Evolutionary conservation across 768 basidiomycete species (phyloP), one percentile per base, ranked within the genome.

Genomic region (Leccinum truebloodii): DNA sequence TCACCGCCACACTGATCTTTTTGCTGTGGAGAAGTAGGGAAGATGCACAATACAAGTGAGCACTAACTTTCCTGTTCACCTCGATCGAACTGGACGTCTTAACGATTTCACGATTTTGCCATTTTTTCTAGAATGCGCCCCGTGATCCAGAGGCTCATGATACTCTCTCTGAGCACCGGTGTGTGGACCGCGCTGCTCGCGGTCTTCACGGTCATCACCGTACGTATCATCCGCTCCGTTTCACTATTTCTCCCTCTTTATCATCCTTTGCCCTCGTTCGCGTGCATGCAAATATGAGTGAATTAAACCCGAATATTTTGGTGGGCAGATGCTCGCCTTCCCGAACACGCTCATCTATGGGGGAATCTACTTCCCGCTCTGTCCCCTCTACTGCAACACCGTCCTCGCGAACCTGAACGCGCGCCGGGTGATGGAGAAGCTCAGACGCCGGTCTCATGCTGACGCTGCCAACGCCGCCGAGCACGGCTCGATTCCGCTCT

Each of bases 351-450:
- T 60, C 18, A 51, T 69, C 34, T 70, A 72, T 8, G 55, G 35
- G 30, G 59, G 52, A 10, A 46, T 76, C 41, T 70, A 72, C 53
- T 73, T 71, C 20, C 67, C 73, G 3, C 57, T 73, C 24, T 70
- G 73, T 55, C 69, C 73, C 1, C 54, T 76, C 6, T 75, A 74
- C 39, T 69, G 71, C 39, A 75, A 70, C 51, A 73, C 71, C 18
- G 62, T 76, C 20, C 69, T 75, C 54, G 67, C 65, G 16, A 76
- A 69, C 56, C 52, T 75, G 55, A 75, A 75, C 48, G 67, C 73
- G 6, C 65, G 74, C 10, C 35, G 55, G 30, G 54, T 70, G 28
- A 58, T 68, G 7, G 50, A 58, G 3, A 65, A 66, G 14, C 53
- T 68, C 24, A 60, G 57, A 20, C 59, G 55, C 10, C 61, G 52